Percentiles rank a stretch among this genome's conserved stretches.
Evolutionary conservation across 2,329 filamentous ascomycete genomes (phyloP).

Genomic region (Alternaria incomplexa): DNA sequence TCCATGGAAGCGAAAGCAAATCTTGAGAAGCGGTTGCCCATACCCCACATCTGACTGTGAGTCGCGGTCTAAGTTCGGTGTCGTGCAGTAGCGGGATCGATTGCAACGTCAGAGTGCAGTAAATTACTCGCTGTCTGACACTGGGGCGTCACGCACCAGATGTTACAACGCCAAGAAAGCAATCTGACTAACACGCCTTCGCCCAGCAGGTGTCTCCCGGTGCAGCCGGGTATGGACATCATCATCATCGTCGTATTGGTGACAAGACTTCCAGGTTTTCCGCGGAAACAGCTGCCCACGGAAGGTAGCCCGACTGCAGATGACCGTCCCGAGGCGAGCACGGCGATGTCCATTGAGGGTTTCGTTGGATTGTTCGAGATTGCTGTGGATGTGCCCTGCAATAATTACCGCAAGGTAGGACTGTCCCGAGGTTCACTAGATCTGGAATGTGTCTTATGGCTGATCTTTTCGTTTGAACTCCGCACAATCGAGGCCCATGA

Average conservation of each 20-base stretch:
- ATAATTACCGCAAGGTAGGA: background rate
- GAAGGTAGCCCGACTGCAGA: background rate
- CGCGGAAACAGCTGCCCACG: background rate
- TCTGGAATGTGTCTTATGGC: background rate
- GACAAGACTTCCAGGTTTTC: background rate
- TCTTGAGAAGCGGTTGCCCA: background rate
- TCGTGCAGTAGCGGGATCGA: conserved; percentile 10
- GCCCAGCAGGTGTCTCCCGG: background rate
- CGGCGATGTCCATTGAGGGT: background rate
- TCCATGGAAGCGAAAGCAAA: background rate
- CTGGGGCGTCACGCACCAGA: background rate
- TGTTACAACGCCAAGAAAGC: background rate
- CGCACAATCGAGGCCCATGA: background rate
- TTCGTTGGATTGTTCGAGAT: background rate
- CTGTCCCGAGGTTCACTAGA: background rate
- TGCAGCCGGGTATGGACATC: background rate
- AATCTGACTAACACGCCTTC: background rate
- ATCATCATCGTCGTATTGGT: background rate
- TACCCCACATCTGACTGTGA: background rate
- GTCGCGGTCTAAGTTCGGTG: background rate
- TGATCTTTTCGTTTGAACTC: background rate
- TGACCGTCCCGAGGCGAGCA: conserved; percentile 1
- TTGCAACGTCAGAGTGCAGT: background rate
- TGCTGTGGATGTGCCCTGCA: background rate
- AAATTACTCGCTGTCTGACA: background rate